Evolutionary conservation across 2,329 filamentous ascomycete species (phyloP), one percentile per base, ranked within the genome.

Genomic region (Aureobasidium subglaciale): DNA sequence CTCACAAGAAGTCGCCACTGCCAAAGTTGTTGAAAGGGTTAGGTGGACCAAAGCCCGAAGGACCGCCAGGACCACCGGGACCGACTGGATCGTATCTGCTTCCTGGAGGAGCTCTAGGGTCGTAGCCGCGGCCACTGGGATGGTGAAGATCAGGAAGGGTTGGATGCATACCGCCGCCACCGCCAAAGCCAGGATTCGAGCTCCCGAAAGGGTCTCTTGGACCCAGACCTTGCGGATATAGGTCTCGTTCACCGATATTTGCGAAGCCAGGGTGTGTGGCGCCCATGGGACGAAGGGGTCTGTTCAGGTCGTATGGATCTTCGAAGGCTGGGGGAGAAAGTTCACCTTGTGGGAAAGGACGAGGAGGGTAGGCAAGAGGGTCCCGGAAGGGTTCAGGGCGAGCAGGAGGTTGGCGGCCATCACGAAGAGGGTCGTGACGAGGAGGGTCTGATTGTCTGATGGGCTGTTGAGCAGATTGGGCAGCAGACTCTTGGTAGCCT

Each of bases 321-420:
- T 97, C 93, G 62, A 97, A 97, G 18, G 83, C 89, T 0, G 93
- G 93, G 0, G 92, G 91, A 0, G 86, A 83, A 62, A 95, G 90
- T 61, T 91, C 88, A 9, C 78, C 84, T 0, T 79, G 73, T 0
- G 91, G 90, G 15, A 83, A 66, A 1, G 87, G 87, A 18, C 76
- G 76, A 0, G 79, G 83, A 13, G 80, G 16, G 75, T 79, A 10
- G 79, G 82, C 32, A 87, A 78, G n/a, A 82, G 84, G 64, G 45
- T 69, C 67, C 24, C 65, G 60, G 60, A 85, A 83, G 0, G 87
- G 87, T 60, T 84, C 81, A 4, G 87, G 87, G 13, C 81, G 78
- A 16, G 84, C 84, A 24, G 85, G 86, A 37, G 82, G 84, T 35
- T 75, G 73, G 27, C 70, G 72, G 57, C 77, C 76, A 55, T 81